Evolutionary conservation across 768 basidiomycete genomes (phyloP).

Genomic region (Kwoniella dendrophila): DNA sequence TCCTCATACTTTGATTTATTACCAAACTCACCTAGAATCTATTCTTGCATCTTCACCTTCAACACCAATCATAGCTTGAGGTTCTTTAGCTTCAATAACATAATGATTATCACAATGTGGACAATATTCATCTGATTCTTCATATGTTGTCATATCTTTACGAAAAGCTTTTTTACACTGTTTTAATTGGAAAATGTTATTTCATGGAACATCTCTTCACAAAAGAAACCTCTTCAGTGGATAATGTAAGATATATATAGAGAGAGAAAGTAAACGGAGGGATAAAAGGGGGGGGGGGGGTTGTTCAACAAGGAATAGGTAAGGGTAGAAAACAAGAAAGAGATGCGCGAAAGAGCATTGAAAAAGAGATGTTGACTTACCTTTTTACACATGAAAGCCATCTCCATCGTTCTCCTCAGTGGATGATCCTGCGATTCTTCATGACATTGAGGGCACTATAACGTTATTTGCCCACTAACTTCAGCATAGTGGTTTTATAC

Average conservation of each 20-base stretch:
- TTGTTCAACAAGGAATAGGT: background rate
- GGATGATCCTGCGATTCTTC: slow-evolving; percentile 76
- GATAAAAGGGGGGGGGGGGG: background rate
- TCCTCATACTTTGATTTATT: no score
- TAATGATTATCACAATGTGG: slow-evolving; percentile 99
- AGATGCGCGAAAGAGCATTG: background rate
- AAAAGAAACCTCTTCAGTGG: no score
- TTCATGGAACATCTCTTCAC: background rate
- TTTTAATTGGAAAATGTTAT: no score
- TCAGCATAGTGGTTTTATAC: background rate
- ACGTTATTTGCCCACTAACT: background rate
- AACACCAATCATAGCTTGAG: slow-evolving; percentile 78
- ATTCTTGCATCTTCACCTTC: slow-evolving; percentile 89
- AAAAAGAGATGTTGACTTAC: slow-evolving; percentile 21
- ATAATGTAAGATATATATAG: no score
- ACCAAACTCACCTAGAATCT: slow-evolving; percentile 70
- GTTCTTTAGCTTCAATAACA: slow-evolving; percentile 89
- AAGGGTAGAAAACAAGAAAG: background rate
- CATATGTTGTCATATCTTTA: slow-evolving; percentile 88
- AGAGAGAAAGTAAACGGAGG: background rate
- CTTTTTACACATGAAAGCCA: slow-evolving; percentile 81
- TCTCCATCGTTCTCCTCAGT: slow-evolving; percentile 76
- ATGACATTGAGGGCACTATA: slow-evolving; percentile 85
- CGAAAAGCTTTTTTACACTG: slow-evolving; percentile 89
- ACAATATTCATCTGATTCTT: slow-evolving; percentile 97